phyloP scores from a whole-genome alignment of 2,329 filamentous ascomycete species.

The Magnaporthales sp. region DNA sequence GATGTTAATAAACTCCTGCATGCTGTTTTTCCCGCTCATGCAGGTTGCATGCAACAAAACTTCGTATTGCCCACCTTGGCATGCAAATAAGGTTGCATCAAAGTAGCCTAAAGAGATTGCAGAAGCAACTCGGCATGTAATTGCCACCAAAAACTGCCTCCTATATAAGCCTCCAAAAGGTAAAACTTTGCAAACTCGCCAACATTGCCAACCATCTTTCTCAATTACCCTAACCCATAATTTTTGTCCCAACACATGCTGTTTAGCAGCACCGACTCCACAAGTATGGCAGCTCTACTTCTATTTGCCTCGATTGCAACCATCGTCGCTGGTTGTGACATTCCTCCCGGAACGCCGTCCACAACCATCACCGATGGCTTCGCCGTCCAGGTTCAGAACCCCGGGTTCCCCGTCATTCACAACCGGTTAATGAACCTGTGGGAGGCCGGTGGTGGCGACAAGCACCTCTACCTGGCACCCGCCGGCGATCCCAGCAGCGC shows the following conservation, averaged over 20 bases:
- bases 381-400: conserved; percentile 26
- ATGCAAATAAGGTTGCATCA: background rate
- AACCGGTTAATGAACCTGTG: conserved; percentile 28
- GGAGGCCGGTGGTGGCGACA: conserved; percentile 29
- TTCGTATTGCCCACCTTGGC: background rate
- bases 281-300: background rate
- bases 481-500: conserved; percentile 25
- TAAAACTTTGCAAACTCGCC: too few relatives aligned
- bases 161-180: background rate
- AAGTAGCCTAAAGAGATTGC: background rate
- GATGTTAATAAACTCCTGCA: background rate
- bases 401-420: conserved; percentile 24
- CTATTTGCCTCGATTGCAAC: background rate
- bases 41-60: background rate
- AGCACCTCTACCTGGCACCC: conserved; percentile 28
- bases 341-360: conserved; percentile 19
- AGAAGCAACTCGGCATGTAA: background rate
- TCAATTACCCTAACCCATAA: background rate
- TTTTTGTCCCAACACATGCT: background rate
- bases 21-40: background rate
- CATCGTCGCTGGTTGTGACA: conserved; percentile 17
- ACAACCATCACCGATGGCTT: conserved; percentile 25
- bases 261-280: background rate
- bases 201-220: background rate
- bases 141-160: background rate